Base-by-base conservation (phyloP, 306 rosid genomes). In the Begonia loranthoides region DNA sequence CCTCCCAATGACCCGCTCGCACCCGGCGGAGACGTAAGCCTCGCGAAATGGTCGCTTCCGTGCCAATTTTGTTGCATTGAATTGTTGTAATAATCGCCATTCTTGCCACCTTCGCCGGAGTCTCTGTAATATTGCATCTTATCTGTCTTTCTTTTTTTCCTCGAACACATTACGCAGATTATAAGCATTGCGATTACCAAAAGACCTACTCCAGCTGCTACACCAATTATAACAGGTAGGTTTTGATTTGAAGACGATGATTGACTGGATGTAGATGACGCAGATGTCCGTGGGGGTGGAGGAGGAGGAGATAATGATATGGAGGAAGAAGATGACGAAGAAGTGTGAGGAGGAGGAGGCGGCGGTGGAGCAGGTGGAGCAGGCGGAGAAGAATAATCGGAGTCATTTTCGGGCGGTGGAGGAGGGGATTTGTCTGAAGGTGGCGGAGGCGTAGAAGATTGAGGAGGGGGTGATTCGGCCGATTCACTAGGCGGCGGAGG, bases 81-180 rank as follows among this genome's bases (percentile, higher is more conserved):
- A 13, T 51, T 59, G 52, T 64, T 70, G 75, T 76, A 72, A 54
- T 72, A 78, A 48, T 54, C 68, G 55, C 51, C 52, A 45, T 85
- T 84, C 74, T 72, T 73, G 45, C 41, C 66, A 45, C 75, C 72
- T 56, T 55, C 64, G 34, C 70, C 59, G 66, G 67, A 75, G 4
- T 76, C 85, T 64, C 74, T 78, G 47, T 76, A 77, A 49, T 78
- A 74, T 28, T 64, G 76, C 75, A 61, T 50, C 17, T 61, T 61
- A 12, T 59, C 63, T 9, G 10, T 24, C 66, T 66, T 73, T 49
- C 69, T 80, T 53, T 59, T 78, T 78, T 65, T 87, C 77, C 66
- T 73, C 1, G 57, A 17, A 49, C 70, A 72, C 46, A 79, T 1
- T 45, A 76, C 24, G 21, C 80, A 72, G 24, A 69, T 10, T 5